Conservation (phyloP, 495 filamentous ascomycete genomes). For the Amphirosellinia nigrospora region DNA sequence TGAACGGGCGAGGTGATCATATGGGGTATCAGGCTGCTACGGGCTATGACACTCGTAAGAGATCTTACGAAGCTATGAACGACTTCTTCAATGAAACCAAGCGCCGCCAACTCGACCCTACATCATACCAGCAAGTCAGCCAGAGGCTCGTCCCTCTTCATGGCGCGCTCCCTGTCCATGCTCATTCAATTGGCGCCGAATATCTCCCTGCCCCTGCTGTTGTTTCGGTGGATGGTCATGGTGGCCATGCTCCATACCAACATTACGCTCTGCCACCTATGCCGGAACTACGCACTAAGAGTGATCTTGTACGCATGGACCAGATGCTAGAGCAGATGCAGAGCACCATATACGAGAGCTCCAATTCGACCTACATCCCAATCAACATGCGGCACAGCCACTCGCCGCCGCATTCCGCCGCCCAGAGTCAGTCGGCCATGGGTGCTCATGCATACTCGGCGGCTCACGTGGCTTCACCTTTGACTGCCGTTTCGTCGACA, state of each 20-base stretch:
- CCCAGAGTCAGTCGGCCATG: constrained; percentile 54
- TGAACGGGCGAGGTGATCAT: constrained; percentile 55
- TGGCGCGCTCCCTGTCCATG: constrained; percentile 66
- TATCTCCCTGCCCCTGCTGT: constrained; percentile 62
- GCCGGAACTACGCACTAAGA: constrained; percentile 89
- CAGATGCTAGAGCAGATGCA: constrained; percentile 95
- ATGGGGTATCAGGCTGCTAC: constrained; percentile 58
- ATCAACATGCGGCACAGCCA: constrained; percentile 72
- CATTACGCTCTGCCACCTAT: constrained; percentile 83
- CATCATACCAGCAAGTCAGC: constrained; percentile 80
- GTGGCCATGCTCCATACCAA: constrained; percentile 59
- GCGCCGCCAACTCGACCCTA: constrained; percentile 84
- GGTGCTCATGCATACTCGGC: constrained; percentile 54
- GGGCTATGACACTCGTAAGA: constrained; percentile 73
- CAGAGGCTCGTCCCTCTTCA: constrained; percentile 79
- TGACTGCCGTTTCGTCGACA: constrained; percentile 61
- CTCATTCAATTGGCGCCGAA: constrained; percentile 65
- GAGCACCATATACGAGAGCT: constrained; percentile 89
- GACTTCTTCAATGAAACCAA: constrained; percentile 94
- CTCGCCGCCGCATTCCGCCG: constrained; percentile 68
- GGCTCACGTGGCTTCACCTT: constrained; percentile 62
- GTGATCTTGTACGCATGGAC: constrained; percentile 88
- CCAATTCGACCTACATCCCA: constrained; percentile 58
- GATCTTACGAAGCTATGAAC: constrained; percentile 84
- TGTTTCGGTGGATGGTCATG: constrained; percentile 58